phyloP scores from a whole-genome alignment of 192 early-diverging fungal species.

The Umbelopsis sp. region DNA sequence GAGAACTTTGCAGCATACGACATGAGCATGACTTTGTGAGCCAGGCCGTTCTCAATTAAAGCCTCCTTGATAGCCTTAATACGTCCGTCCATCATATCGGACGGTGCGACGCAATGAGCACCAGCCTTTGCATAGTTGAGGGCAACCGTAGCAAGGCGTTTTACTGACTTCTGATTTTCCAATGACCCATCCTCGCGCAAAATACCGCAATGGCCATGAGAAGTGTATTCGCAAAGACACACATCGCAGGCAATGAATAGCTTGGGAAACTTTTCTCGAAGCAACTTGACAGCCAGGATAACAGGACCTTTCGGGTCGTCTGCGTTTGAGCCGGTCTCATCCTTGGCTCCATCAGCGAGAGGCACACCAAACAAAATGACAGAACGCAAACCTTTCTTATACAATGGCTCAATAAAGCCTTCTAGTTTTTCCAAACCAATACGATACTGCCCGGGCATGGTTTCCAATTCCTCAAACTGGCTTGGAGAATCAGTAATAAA shows the following conservation, averaged over 20 bases:
- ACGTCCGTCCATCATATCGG: constrained; percentile 98
- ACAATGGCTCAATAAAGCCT: constrained; percentile 76
- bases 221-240: constrained; percentile 95
- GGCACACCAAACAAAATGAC: constrained; percentile 97
- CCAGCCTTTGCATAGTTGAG: constrained; percentile 90
- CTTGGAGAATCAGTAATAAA: constrained; percentile 88
- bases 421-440: constrained; percentile 82
- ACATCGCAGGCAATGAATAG: constrained; percentile 93
- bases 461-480: constrained; percentile 73
- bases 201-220: constrained; percentile 95
- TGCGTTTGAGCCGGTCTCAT: constrained; percentile 77
- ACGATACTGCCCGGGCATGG: constrained; percentile 87
- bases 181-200: constrained; percentile 79
- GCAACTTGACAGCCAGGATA: constrained; percentile 77
- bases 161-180: constrained; percentile 77
- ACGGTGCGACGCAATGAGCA: constrained; percentile 89
- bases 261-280: constrained; percentile 76
- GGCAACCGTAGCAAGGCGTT: constrained; percentile 83
- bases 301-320: constrained; percentile 85
- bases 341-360: constrained; percentile 70
- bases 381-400: constrained; percentile 82
- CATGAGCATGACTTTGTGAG: constrained; percentile 87
- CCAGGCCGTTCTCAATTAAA: constrained; percentile 72
- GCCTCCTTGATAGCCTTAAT: constrained; percentile 91
- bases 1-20: constrained; percentile 98